These are phyloP conservation scores for Nasturtium officinale DNA, from an alignment of 345 rosid genomes.

Conservation along the genomic window DNA sequence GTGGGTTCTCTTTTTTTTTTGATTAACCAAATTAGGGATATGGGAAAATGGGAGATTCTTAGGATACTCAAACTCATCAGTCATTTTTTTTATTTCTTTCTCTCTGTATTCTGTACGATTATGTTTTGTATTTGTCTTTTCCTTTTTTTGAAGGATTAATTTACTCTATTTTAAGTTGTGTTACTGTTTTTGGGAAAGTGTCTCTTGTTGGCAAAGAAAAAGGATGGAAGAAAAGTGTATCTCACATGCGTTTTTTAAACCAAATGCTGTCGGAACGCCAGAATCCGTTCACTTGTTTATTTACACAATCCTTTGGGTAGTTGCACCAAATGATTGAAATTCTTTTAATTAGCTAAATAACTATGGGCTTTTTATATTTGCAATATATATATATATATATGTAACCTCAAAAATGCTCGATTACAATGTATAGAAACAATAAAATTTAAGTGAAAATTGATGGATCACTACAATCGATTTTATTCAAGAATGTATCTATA, in stretches of 20 bases:
- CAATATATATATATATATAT: too few species aligned
- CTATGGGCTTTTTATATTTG: too few species aligned
- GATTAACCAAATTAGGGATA: conserved; percentile 42
- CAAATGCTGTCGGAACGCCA: conserved; percentile 40
- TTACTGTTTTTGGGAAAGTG: conserved; percentile 5
- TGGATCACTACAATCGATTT: neutral
- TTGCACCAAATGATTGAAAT: too few species aligned
- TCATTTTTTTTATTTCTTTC: conserved; percentile 18
- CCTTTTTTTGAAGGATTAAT: neutral
- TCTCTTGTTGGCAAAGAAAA: conserved; percentile 29
- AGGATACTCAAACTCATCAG: conserved; percentile 33
- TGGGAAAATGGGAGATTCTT: conserved; percentile 32
- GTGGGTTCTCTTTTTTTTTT: conserved; percentile 38
- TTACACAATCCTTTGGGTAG: neutral
- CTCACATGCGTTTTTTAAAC: conserved; percentile 33
- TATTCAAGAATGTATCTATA: too few species aligned
- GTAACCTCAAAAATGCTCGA: neutral
- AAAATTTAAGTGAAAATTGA: neutral
- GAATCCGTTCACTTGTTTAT: conserved; percentile 3
- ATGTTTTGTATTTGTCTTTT: conserved; percentile 25
- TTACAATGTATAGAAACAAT: neutral
- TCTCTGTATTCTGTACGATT: conserved; percentile 9
- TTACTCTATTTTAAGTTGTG: conserved; percentile 29
- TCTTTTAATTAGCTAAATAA: neutral
- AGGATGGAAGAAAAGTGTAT: conserved; percentile 12